Conservation (phyloP, 2,329 filamentous ascomycete genomes). For the Juglanconis juglandina region DNA sequence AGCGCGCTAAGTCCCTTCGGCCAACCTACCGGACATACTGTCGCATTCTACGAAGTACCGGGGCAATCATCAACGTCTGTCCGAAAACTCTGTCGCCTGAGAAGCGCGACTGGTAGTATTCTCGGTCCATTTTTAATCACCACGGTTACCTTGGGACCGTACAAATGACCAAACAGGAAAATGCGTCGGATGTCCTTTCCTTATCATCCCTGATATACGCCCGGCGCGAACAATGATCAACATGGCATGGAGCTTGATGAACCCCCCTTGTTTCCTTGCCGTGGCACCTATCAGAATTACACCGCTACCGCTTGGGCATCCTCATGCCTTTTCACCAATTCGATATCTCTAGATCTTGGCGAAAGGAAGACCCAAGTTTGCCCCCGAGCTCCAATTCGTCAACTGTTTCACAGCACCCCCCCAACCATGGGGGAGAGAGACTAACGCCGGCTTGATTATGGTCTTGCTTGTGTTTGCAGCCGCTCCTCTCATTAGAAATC, state of each 20-base stretch:
- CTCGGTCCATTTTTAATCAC: background rate
- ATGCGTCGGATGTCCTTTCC: background rate
- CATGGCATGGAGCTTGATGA: background rate
- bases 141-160: background rate
- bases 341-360: background rate
- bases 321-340: background rate
- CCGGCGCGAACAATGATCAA: background rate
- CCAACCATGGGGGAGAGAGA: constrained; percentile 10
- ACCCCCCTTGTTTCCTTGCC: background rate
- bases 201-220: background rate
- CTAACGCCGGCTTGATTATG: constrained; percentile 9
- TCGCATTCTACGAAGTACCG: background rate
- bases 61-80: background rate
- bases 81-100: background rate
- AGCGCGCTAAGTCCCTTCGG: background rate
- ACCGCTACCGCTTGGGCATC: background rate
- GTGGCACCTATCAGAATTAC: background rate
- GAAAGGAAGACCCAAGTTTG: constrained; percentile 11
- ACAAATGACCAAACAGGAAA: background rate
- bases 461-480: constrained; percentile 12
- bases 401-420: constrained; percentile 16
- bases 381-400: constrained; percentile 5
- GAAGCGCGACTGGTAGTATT: background rate
- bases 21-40: background rate
- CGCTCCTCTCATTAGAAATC: constrained; percentile 7